Conservation (phyloP, 2,329 filamentous ascomycete genomes). For the Exophiala calicioides region DNA sequence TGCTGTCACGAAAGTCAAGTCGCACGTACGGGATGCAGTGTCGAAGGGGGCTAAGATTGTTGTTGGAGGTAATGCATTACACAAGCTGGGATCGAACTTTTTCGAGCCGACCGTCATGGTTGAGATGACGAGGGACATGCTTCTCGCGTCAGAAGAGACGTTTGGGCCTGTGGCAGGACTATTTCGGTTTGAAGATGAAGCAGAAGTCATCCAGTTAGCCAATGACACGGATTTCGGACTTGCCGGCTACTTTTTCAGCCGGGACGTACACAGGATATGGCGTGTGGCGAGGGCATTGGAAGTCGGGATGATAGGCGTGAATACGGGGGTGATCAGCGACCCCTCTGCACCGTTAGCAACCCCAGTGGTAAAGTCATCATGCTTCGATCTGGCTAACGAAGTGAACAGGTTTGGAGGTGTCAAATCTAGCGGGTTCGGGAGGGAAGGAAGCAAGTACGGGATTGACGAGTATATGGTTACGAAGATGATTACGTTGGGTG, state of each 20-base stretch:
- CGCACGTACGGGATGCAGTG: conserved; percentile 78
- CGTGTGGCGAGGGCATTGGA: conserved; percentile 70
- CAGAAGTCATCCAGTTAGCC: conserved; percentile 36
- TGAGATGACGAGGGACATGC: conserved; percentile 71
- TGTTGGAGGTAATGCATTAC: no score
- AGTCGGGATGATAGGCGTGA: conserved; percentile 77
- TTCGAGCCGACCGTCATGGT: conserved; percentile 78
- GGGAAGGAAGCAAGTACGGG: conserved; percentile 72
- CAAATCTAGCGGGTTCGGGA: conserved; percentile 77
- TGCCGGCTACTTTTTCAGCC: conserved; percentile 49
- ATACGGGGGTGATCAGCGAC: conserved; percentile 45
- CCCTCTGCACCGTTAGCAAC: no score
- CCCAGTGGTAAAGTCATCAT: no score
- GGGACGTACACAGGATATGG: conserved; percentile 53
- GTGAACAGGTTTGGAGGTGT: conserved; percentile 87
- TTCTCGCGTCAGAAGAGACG: conserved; percentile 90
- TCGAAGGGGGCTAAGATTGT: conserved; percentile 75
- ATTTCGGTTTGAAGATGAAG: conserved; percentile 59
- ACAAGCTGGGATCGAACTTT: conserved; percentile 85
- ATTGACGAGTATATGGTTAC: conserved; percentile 81
- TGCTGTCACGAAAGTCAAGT: conserved; percentile 71
- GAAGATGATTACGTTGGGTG: conserved; percentile 59
- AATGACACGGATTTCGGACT: conserved; percentile 37
- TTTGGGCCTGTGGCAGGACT: conserved; percentile 74
- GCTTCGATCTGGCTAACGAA: no score